These are phyloP conservation scores for Capsicum baccatum DNA, from an alignment of 257 asterid species.

Conservation along the genomic window DNA sequence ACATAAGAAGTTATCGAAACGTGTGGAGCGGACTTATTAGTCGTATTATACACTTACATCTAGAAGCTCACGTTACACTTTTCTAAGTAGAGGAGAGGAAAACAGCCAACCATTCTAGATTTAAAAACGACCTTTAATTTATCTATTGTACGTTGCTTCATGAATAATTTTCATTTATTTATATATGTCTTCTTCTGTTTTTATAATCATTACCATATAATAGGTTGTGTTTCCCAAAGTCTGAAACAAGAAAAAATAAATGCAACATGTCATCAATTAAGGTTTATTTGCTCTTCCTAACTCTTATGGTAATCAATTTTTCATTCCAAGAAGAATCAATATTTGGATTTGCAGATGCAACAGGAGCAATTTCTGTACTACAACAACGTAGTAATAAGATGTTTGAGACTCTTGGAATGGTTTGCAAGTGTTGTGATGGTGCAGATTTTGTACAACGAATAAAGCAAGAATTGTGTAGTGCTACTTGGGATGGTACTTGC, in stretches of 20 bases:
- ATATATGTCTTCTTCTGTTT: not conserved
- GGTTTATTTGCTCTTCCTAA: not conserved
- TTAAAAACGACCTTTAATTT: conserved; percentile 3
- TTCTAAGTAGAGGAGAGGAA: not conserved
- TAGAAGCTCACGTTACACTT: conserved; percentile 30
- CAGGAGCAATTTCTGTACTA: not conserved
- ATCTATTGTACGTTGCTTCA: not conserved
- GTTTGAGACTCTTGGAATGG: conserved; percentile 43
- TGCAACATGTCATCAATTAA: not conserved
- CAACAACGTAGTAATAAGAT: not conserved
- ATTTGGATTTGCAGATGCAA: not conserved
- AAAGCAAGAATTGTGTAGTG: conserved; percentile 31
- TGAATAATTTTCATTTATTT: not conserved
- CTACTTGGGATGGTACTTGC: conserved; percentile 44
- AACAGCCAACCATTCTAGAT: conserved; percentile 28
- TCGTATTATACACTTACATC: conserved; percentile 1
- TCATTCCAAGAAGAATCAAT: conserved; percentile 1
- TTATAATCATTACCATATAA: not conserved
- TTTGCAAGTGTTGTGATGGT: conserved; percentile 53
- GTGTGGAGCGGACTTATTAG: not conserved
- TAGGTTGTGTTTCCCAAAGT: not conserved
- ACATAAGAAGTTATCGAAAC: not conserved
- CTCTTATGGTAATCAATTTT: not conserved
- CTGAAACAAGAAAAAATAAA: not conserved
- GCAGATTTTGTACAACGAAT: not conserved